Percentiles rank a stretch among this genome's conserved stretches.
Evolutionary conservation across 257 asterid genomes (phyloP).

Genomic region (Solanum pennellii): DNA sequence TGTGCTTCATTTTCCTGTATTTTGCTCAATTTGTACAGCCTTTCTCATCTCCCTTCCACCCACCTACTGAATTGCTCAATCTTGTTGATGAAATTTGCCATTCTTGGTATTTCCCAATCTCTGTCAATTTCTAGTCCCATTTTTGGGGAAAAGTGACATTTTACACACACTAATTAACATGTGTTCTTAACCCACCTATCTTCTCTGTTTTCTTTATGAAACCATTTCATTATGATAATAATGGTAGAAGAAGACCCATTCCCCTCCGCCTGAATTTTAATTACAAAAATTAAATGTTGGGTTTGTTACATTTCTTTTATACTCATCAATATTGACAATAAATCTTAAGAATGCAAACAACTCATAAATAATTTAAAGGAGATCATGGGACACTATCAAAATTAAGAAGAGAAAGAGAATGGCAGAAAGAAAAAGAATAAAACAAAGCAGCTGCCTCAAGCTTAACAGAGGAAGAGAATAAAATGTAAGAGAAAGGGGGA

Average conservation of each 20-base stretch:
- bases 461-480: not conserved
- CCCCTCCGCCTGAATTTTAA: not conserved
- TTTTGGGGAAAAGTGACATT: not conserved
- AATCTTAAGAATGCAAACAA: not conserved
- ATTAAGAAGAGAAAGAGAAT: not conserved
- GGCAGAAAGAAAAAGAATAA: not conserved
- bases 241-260: not conserved
- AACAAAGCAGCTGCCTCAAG: not conserved
- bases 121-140: not conserved
- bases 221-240: not conserved
- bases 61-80: too few relatives aligned
- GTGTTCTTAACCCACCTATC: not conserved
- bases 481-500: not conserved
- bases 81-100: too few relatives aligned
- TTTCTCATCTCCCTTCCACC: too few relatives aligned
- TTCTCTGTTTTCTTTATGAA: not conserved
- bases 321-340: not conserved
- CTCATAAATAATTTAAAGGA: not conserved
- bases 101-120: not conserved
- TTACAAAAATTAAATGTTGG: not conserved
- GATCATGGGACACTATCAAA: not conserved
- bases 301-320: not conserved
- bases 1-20: too few relatives aligned
- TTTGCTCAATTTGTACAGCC: too few relatives aligned
- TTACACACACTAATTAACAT: not conserved